These are phyloP conservation scores for Niebla homalea DNA, from an alignment of 495 filamentous ascomycete species.

Conservation along the genomic window DNA sequence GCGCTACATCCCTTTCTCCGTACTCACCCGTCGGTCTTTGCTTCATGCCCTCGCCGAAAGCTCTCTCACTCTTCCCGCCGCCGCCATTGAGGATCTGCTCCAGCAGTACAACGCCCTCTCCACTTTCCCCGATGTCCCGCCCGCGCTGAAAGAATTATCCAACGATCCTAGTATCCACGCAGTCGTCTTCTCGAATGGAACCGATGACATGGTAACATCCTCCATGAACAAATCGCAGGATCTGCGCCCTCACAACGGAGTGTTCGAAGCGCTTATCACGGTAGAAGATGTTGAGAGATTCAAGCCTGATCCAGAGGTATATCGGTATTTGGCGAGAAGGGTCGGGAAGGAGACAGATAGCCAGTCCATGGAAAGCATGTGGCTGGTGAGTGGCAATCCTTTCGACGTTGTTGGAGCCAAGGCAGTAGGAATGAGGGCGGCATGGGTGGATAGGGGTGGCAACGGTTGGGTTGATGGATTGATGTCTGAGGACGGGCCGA, in stretches of 20 bases:
- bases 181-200: slow-evolving; percentile 69
- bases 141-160: slow-evolving; percentile 34
- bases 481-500: slow-evolving; percentile 31
- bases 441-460: slow-evolving; percentile 54
- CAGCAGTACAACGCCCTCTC: slow-evolving; percentile 45
- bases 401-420: slow-evolving; percentile 55
- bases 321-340: slow-evolving; percentile 43
- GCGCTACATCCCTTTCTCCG: slow-evolving; percentile 38
- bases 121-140: slow-evolving; percentile 54
- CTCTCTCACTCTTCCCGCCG: slow-evolving; percentile 28
- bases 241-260: too few relatives aligned
- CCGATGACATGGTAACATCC: slow-evolving; percentile 50
- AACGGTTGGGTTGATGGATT: slow-evolving; percentile 31
- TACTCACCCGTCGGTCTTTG: slow-evolving; percentile 51
- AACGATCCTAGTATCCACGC: slow-evolving; percentile 30
- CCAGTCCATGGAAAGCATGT: slow-evolving; percentile 40
- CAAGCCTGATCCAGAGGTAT: slow-evolving; percentile 57
- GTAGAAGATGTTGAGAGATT: slow-evolving; percentile 48
- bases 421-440: slow-evolving; percentile 39
- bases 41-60: slow-evolving; percentile 47
- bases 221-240: too few relatives aligned
- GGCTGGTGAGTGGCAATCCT: slow-evolving; percentile 65
- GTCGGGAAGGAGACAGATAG: slow-evolving; percentile 30
- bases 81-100: slow-evolving; percentile 39
- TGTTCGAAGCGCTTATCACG: slow-evolving; percentile 46